Percentiles rank a stretch among this genome's conserved stretches.
Evolutionary conservation across 768 basidiomycete genomes (phyloP).

Genomic region (Phlebiopsis gigantea): DNA sequence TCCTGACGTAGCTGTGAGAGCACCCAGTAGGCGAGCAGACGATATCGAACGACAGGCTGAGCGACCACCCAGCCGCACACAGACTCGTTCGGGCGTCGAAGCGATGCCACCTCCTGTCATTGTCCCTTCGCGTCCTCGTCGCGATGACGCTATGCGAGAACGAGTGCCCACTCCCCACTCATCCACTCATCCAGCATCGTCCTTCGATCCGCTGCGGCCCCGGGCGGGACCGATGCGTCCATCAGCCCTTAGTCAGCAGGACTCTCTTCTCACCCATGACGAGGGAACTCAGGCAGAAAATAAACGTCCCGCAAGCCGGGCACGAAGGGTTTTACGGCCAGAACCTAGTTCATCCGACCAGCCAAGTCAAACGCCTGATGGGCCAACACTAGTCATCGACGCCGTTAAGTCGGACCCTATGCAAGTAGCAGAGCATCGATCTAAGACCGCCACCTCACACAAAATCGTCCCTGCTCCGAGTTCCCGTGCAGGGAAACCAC

Average conservation of each 20-base stretch:
- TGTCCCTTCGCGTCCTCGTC: background rate
- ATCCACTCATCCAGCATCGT: background rate
- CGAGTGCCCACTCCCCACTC: background rate
- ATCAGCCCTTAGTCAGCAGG: background rate
- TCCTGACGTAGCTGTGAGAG: too few relatives aligned
- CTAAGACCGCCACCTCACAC: too few relatives aligned
- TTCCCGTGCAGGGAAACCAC: too few relatives aligned
- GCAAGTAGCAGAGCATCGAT: too few relatives aligned
- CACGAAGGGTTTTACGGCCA: constrained; percentile 16
- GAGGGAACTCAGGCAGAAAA: constrained; percentile 6
- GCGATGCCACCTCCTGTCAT: constrained; percentile 1
- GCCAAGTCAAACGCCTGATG: background rate
- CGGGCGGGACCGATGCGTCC: background rate
- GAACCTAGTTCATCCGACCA: constrained; percentile 7
- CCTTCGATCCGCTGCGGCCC: background rate
- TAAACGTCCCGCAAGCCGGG: constrained; percentile 18
- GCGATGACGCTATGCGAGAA: background rate
- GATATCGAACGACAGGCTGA: background rate
- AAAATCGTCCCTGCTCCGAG: too few relatives aligned
- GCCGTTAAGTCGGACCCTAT: too few relatives aligned
- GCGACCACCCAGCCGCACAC: background rate
- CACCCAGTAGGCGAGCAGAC: too few relatives aligned
- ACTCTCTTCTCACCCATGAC: background rate
- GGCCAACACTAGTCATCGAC: too few relatives aligned
- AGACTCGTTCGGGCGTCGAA: background rate